Evolutionary conservation across 192 early-diverging fungal species (phyloP), one percentile per base, ranked within the genome.

Genomic region (Coemansia sp.): DNA sequence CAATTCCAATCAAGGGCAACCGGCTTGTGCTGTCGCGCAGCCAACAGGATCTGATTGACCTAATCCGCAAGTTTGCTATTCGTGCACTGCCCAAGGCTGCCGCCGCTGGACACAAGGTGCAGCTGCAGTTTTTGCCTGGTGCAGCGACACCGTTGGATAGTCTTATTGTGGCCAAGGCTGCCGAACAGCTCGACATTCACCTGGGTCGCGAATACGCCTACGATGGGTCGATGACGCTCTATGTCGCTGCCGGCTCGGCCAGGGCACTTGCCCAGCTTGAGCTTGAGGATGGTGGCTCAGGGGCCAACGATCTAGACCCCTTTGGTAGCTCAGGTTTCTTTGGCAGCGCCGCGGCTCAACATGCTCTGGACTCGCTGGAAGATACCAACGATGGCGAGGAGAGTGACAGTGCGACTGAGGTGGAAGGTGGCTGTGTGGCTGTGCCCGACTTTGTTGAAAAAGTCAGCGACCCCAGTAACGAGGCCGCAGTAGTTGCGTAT

Each of bases 401-500:
- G 15, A 45, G 43, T n/a, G 66, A 72, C 17, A 79, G 84, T 11
- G 77, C 76, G 12, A 76, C 60, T 29, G 17, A 17, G 35, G n/a
- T 19, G 39, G 61, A 25, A 5, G 51, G 19, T 12, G 50, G 51
- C 35, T 72, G 82, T 15, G 43, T 58, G 32, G 73, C 84, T 15
- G 83, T 85, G 23, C 80, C 84, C 8, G 82, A 87, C 17, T 69
- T 89, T 69, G 78, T 66, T 43, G 82, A 82, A 55, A 58, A 56
- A 2, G 73, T 73, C 57, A 17, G 39, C 14, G 70, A 76, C 56
- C 35, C 58, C 21, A 58, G 11, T 55, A 61, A 84, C 45, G 60
- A 24, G 17, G 60, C 9, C 0, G 69, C 73, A 1, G 68, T 70
- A 9, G 41, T 66, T 1, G 69, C 55, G 17, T 78, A 79, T 27